phyloP scores from a whole-genome alignment of 139 green algal species.

The Trebouxia sp. region DNA sequence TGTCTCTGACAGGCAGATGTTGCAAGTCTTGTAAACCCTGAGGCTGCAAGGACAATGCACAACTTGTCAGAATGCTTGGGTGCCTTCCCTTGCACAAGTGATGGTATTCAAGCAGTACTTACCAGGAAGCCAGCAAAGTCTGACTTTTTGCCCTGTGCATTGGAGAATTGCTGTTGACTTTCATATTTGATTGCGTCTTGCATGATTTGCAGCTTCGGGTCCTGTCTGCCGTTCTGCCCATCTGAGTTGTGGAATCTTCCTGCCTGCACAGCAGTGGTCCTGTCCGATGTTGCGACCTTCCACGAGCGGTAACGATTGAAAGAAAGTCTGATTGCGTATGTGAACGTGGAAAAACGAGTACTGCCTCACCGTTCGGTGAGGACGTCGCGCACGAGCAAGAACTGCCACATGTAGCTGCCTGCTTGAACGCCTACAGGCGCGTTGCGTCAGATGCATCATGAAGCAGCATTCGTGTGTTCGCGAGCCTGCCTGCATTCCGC shows the following conservation, averaged over 20 bases:
- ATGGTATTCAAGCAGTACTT: not conserved
- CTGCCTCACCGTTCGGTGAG: not conserved
- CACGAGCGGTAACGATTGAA: too few relatives aligned
- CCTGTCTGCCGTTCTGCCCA: too few relatives aligned
- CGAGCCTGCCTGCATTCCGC: not conserved
- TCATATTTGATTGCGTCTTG: not conserved
- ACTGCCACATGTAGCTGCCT: not conserved
- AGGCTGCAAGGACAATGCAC: too few relatives aligned
- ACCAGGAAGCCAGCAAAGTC: constrained; percentile 13
- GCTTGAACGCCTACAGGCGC: not conserved
- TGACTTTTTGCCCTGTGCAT: not conserved
- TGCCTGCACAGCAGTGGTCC: too few relatives aligned
- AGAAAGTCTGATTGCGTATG: not conserved
- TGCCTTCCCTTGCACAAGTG: too few relatives aligned
- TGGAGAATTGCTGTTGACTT: not conserved
- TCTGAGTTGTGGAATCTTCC: too few relatives aligned
- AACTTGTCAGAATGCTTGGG: too few relatives aligned
- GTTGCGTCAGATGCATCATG: not conserved
- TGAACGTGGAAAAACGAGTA: too few relatives aligned
- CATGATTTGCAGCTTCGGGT: not conserved
- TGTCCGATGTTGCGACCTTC: too few relatives aligned
- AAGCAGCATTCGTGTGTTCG: not conserved
- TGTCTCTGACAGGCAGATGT: too few relatives aligned
- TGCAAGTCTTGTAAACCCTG: too few relatives aligned
- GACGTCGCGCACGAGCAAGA: not conserved